Conservation (phyloP, 805 yeast species). For the Starmerella bacillaris region DNA sequence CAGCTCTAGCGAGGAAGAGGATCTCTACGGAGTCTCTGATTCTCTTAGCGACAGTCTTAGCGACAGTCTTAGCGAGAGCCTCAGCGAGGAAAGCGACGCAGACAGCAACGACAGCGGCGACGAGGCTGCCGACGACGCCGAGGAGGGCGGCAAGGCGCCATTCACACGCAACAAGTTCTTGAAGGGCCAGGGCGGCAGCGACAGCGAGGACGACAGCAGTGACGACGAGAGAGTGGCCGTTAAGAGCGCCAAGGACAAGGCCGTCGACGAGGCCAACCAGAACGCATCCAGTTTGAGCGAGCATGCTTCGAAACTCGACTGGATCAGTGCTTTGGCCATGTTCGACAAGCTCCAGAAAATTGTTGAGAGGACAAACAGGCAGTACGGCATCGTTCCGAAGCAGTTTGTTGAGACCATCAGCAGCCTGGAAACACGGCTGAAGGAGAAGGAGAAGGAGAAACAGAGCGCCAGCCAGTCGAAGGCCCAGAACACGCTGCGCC, state of each 20-base stretch:
- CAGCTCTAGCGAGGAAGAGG: slow-evolving; percentile 46
- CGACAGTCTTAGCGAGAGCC: slow-evolving; percentile 19
- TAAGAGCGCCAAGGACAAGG: slow-evolving; percentile 82
- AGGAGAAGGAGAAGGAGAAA: slow-evolving; percentile 41
- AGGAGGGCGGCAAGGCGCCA: slow-evolving; percentile 25
- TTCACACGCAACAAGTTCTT: slow-evolving; percentile 22
- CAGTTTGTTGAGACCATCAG: slow-evolving; percentile 50
- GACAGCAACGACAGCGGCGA: slow-evolving; percentile 30
- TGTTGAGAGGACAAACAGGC: slow-evolving; percentile 54
- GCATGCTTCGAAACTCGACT: slow-evolving; percentile 46
- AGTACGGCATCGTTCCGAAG: slow-evolving; percentile 55
- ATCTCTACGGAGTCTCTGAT: slow-evolving; percentile 29
- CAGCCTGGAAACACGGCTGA: slow-evolving; percentile 51
- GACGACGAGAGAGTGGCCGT: slow-evolving; percentile 70
- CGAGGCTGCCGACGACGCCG: slow-evolving; percentile 15
- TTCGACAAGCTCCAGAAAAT: slow-evolving; percentile 62
- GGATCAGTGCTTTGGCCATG: slow-evolving; percentile 54
- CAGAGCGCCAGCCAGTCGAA: slow-evolving; percentile 68
- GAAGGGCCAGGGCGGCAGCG: slow-evolving; percentile 25
- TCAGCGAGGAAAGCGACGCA: slow-evolving; percentile 26
- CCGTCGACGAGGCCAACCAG: slow-evolving; percentile 60
- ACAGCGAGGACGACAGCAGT: slow-evolving; percentile 37
- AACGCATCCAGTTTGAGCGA: slow-evolving; percentile 53
- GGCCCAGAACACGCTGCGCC: slow-evolving; percentile 73
- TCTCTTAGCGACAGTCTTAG: slow-evolving; percentile 4